Evolutionary conservation across 345 rosid genomes (phyloP).

Genomic region (Arabidopsis arenosa): DNA sequence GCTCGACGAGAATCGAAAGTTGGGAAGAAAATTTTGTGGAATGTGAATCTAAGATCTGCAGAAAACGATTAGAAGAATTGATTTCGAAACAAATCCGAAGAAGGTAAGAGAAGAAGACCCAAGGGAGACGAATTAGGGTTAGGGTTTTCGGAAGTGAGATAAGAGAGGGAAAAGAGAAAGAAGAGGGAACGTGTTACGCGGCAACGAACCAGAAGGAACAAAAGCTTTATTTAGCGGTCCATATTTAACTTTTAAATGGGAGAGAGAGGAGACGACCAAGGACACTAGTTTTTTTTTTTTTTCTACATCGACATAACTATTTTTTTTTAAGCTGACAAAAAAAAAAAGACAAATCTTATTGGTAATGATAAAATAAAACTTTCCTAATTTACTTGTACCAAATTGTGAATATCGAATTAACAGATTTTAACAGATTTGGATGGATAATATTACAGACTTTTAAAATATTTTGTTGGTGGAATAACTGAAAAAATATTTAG

Average conservation of each 20-base stretch:
- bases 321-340: too few relatives aligned
- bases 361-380: too few relatives aligned
- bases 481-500: too few relatives aligned
- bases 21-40: constrained; percentile 36
- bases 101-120: background rate
- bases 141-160: constrained; percentile 57
- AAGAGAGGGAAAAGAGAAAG: constrained; percentile 3
- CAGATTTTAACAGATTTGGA: background rate
- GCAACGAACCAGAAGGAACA: constrained; percentile 53
- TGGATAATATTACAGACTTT: too few relatives aligned
- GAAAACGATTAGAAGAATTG: background rate
- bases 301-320: too few relatives aligned
- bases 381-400: too few relatives aligned
- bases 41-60: constrained; percentile 35
- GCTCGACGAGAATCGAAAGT: constrained; percentile 6
- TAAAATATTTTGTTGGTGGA: background rate
- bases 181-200: constrained; percentile 56
- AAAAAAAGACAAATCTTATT: too few relatives aligned
- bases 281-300: too few relatives aligned
- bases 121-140: constrained; percentile 7
- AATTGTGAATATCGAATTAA: too few relatives aligned
- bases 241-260: constrained; percentile 44
- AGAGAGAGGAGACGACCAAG: constrained; percentile 20
- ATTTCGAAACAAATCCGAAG: constrained; percentile 2
- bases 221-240: constrained; percentile 51